These are phyloP conservation scores for Lactifluus volemus DNA, from an alignment of 768 basidiomycete genomes.

Conservation along the genomic window DNA sequence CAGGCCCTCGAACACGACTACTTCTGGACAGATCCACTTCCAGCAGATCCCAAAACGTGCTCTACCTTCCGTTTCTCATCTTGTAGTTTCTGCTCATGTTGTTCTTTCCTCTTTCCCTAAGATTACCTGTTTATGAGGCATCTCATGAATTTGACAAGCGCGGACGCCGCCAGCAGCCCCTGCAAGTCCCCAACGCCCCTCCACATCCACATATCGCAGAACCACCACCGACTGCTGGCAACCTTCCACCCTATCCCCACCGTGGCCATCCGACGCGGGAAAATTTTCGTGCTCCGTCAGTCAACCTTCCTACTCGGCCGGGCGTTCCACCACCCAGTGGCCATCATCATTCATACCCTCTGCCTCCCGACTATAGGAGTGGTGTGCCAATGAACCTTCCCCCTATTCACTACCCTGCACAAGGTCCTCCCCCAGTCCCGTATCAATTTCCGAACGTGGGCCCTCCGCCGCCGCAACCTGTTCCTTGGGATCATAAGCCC, in stretches of 20 bases:
- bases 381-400: constrained; percentile 10
- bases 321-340: constrained; percentile 23
- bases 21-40: constrained; percentile 87
- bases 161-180: constrained; percentile 40
- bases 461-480: neutral
- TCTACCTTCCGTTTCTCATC: constrained; percentile 22
- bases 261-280: constrained; percentile 16
- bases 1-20: constrained; percentile 89
- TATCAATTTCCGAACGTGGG: constrained; percentile 2
- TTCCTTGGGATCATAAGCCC: constrained; percentile 6
- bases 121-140: constrained; percentile 68
- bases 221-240: constrained; percentile 20
- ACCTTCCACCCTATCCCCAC: constrained; percentile 2
- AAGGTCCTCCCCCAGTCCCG: constrained; percentile 16
- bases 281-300: constrained; percentile 19
- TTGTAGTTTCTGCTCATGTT: constrained; percentile 1
- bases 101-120: constrained; percentile 22
- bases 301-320: constrained; percentile 20
- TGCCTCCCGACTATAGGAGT: constrained; percentile 3
- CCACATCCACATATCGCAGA: constrained; percentile 13
- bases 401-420: constrained; percentile 17
- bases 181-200: constrained; percentile 20
- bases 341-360: constrained; percentile 14
- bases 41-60: constrained; percentile 76
- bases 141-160: constrained; percentile 80